A percentile compares a stretch with the other conserved stretches of the same genome.
These are phyloP conservation scores for Ascobolus immersus DNA, from an alignment of 495 filamentous ascomycete species.

Conservation along the genomic window DNA sequence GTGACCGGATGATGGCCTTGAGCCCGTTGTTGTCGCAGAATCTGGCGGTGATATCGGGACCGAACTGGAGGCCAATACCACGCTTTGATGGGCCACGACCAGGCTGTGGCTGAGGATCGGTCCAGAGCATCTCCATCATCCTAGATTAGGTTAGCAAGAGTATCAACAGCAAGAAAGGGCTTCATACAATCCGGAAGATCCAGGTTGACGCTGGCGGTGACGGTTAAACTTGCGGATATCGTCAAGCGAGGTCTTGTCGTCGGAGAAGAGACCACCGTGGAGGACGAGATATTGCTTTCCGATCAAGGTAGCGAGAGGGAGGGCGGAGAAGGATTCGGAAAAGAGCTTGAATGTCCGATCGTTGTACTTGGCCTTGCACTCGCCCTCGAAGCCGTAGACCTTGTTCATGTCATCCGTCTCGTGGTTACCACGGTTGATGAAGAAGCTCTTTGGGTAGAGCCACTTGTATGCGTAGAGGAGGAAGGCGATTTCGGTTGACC, in stretches of 20 bases:
- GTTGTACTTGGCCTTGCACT: conserved; percentile 94
- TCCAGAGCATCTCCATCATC: conserved; percentile 99
- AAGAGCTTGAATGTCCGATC: conserved; percentile 92
- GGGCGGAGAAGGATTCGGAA: conserved; percentile 88
- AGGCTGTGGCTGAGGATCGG: conserved; percentile 64
- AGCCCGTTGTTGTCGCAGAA: conserved; percentile 94
- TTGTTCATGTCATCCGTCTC: conserved; percentile 99
- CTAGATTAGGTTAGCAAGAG: conserved; percentile 2
- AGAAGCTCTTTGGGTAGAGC: conserved; percentile 65
- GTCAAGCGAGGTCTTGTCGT: conserved; percentile 76
- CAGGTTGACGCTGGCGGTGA: conserved; percentile 84
- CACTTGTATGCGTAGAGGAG: conserved; percentile 93
- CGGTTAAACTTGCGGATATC: conserved; percentile 82
- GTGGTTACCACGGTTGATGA: conserved; percentile 95
- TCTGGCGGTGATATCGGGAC: conserved; percentile 82
- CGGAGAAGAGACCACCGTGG: conserved; percentile 90
- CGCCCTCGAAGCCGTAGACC: conserved; percentile 94
- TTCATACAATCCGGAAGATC: conserved; percentile 46
- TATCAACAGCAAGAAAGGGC: not conserved
- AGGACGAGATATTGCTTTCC: conserved; percentile 79
- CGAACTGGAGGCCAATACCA: conserved; percentile 88
- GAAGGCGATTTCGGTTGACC: conserved; percentile 88
- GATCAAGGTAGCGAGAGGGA: conserved; percentile 79
- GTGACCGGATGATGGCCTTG: conserved; percentile 82
- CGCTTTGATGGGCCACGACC: conserved; percentile 88